Percentiles rank a stretch among this genome's conserved stretches.
Conservation (phyloP, 345 rosid species). For the Moricandia moricandioides region DNA sequence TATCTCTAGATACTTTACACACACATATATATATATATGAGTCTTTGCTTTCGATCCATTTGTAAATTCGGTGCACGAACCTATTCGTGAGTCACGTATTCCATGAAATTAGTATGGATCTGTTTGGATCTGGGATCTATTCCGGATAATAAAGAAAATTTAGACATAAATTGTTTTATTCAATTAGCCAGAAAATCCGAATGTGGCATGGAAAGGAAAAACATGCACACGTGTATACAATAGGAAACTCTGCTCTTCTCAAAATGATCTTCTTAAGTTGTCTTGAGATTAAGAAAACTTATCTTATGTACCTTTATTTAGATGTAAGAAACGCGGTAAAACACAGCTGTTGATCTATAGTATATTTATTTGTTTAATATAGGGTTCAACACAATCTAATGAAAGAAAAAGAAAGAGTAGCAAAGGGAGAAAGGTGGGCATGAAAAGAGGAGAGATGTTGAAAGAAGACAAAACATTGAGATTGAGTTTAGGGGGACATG, state of each 20-base stretch:
- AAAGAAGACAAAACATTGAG: constrained; percentile 50
- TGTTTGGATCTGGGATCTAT: too few relatives aligned
- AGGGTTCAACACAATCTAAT: constrained; percentile 14
- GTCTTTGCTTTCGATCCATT: too few relatives aligned
- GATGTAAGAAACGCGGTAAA: constrained; percentile 26
- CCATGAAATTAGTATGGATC: too few relatives aligned
- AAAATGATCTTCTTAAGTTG: background rate
- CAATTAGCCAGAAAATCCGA: background rate
- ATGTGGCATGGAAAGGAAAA: background rate
- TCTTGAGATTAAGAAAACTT: background rate
- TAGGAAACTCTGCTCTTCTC: background rate
- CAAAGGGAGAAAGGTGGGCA: constrained; percentile 53
- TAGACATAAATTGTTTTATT: too few relatives aligned
- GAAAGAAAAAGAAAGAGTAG: constrained; percentile 21
- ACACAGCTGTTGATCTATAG: constrained; percentile 21
- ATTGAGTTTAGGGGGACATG: constrained; percentile 43
- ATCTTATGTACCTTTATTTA: background rate
- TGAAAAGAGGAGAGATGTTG: constrained; percentile 51
- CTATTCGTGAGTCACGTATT: too few relatives aligned
- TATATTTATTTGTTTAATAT: background rate
- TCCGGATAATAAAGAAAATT: too few relatives aligned
- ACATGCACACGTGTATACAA: background rate
- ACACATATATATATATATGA: too few relatives aligned
- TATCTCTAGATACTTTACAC: too few relatives aligned
- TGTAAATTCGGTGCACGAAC: too few relatives aligned